phyloP scores from a whole-genome alignment of 768 basidiomycete species.

The Macrolepiota fuliginosa region DNA sequence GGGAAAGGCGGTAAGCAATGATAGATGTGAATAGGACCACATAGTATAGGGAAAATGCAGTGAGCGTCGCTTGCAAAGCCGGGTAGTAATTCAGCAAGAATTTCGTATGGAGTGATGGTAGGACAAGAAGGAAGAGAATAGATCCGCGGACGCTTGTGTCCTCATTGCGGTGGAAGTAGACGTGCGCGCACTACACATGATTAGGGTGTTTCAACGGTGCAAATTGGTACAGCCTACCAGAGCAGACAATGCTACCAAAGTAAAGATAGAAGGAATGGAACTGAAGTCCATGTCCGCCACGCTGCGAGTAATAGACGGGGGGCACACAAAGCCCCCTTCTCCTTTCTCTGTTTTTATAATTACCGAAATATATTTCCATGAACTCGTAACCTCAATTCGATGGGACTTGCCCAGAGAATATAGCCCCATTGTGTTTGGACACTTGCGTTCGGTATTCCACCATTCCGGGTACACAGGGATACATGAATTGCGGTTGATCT shows the following conservation, averaged over 20 bases:
- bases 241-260: not conserved
- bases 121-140: not conserved
- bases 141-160: not conserved
- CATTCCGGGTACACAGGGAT: no score
- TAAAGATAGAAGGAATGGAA: not conserved
- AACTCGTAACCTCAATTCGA: no score
- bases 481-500: no score
- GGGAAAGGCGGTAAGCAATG: conserved; percentile 32
- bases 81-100: not conserved
- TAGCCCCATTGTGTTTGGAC: no score
- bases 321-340: not conserved
- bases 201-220: not conserved
- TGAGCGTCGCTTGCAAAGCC: not conserved
- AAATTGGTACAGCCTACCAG: not conserved
- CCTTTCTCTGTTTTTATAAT: not conserved
- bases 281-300: not conserved
- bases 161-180: not conserved
- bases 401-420: no score
- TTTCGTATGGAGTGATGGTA: not conserved
- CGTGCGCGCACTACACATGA: not conserved
- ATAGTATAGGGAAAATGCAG: conserved; percentile 10
- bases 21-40: conserved; percentile 12
- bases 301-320: not conserved
- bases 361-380: no score
- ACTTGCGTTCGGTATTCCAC: no score